phyloP scores from a whole-genome alignment of 2,329 filamentous ascomycete genomes.

The Talaromyces sp. region DNA sequence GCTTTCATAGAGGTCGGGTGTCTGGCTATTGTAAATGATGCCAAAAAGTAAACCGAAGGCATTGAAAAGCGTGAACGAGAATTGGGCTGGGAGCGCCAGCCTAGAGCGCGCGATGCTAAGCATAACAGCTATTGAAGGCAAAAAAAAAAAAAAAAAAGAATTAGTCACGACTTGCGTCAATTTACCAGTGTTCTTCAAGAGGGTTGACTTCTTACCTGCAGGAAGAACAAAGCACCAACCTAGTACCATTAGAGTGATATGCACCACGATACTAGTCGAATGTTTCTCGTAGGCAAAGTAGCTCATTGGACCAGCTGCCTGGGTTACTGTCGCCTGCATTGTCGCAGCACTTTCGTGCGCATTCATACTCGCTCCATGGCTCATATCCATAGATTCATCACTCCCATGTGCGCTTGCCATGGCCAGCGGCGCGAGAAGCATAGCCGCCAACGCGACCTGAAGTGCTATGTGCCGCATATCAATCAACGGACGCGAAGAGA shows the following conservation, averaged over 20 bases:
- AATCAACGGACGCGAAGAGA: background rate
- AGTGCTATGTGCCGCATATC: conserved; percentile 30
- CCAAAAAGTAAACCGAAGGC: conserved; percentile 66
- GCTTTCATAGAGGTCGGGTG: conserved; percentile 81
- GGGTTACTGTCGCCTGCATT: conserved; percentile 13
- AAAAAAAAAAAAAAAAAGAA: no score
- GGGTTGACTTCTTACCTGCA: conserved; percentile 57
- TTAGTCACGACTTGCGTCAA: no score
- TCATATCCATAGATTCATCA: conserved; percentile 35
- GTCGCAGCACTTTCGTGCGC: conserved; percentile 14
- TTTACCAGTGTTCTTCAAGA: no score
- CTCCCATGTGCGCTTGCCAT: conserved; percentile 39
- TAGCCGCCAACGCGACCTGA: conserved; percentile 32
- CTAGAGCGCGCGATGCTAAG: conserved; percentile 80
- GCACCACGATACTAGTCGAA: conserved; percentile 61
- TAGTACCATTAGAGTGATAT: conserved; percentile 70
- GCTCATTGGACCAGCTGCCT: conserved; percentile 41
- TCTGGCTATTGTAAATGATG: conserved; percentile 75
- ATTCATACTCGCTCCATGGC: conserved; percentile 32
- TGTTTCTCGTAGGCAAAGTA: conserved; percentile 49
- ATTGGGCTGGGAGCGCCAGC: conserved; percentile 69
- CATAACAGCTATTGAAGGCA: conserved; percentile 71
- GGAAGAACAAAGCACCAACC: conserved; percentile 75
- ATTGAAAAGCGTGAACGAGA: conserved; percentile 67
- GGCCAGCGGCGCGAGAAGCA: conserved; percentile 32